Evolutionary conservation across 228 moss, liverwort and hornwort genomes (phyloP), one percentile per base, ranked within the genome.

Genomic region (Sphagnum magellanicum): DNA sequence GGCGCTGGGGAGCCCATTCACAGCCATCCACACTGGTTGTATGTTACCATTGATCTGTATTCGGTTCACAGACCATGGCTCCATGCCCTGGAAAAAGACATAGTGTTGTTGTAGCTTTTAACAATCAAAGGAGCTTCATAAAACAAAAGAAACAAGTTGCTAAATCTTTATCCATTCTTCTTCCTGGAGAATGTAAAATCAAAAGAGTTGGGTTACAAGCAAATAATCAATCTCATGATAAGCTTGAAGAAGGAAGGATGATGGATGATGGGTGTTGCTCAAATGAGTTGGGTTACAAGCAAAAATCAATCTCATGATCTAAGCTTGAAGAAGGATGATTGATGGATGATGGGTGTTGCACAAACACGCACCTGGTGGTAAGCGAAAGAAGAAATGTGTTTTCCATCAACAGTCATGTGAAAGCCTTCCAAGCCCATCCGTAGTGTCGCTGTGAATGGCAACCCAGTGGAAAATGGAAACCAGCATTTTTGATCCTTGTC

Each of bases 381-480:
- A 71, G 85, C 82, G 73, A 93, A 90, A 63, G 98, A 87, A 4
- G 98, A 71, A 16, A 86, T 78, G 74, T 92, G 98, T 59, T 89
- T 98, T 67, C 98, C 94, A 69, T 98, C 94, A 49, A 94, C 76
- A 13, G 98, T 84, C 68, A 94, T 87, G 71, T 94, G 98, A 72
- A 93, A 98, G 52, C 98, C 98, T 65, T 93, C 90, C 93, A 91
- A 91, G 53, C 98, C 98, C 76, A 85, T 83, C 49, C 84, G 83
- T 63, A 98, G 75, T 52, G 94, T 93, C 16, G 87, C 89, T 75
- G 87, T 89, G 77, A 98, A 98, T 15, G 94, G 94, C 81, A 87
- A 85, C 6, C 91, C 98, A 68, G 91, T 90, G 4, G 82, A 78
- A 75, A 88, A 94, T 46, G 98, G 98, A 76, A 93, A 98, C 94